Base-by-base conservation (phyloP, 2,329 filamentous ascomycete genomes). In the Aureobasidium sp. region DNA sequence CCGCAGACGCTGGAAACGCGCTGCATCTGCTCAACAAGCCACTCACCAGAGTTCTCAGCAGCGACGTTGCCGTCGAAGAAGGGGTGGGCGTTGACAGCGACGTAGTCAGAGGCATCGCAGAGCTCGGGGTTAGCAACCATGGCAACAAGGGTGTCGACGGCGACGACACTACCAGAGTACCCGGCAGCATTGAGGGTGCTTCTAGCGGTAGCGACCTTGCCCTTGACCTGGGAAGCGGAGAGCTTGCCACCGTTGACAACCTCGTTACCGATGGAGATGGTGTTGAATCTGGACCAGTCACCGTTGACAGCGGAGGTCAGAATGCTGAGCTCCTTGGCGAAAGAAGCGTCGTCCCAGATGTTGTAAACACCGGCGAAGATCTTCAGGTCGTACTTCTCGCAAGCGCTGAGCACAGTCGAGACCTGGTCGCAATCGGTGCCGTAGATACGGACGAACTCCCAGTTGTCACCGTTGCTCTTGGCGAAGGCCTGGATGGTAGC, bases 221-320 rank as follows among this genome's bases (percentile, higher is more conserved):
- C 67, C 11, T 83, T 71, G 7, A 91, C 79, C 47, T 77, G 68
- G 1, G 61, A 60, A 0, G 65, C 65, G 24, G 79, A 74, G 4
- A 74, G 2, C 17, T 24, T 16, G 78, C 77, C 0, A 63, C 64
- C 24, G 78, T 76, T 85, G 66, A 95, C 81, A 29, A 85, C 74
- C 68, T 95, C 89, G 65, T 95, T 95, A 57, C 88, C 89, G 37
- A 95, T 78, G 53, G 80, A 80, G 63, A 95, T 76, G 2, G 86
- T 85, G 64, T 86, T 76, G 57, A 94, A 78, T 12, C 73, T 66
- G 44, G 72, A 74, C 87, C 87, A 95, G 67, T 87, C 79, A 25
- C 77, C 74, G 5, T 70, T 69, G 37, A 86, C 74, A 12, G 78
- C 81, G 4, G 73, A 66, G 53, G 82, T 77, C 56, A 94, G 81